Percentiles rank a stretch among this genome's conserved stretches.
Evolutionary conservation across 1,284 basidiomycete genomes (phyloP).

Genomic region (Heterobasidion irregulare): DNA sequence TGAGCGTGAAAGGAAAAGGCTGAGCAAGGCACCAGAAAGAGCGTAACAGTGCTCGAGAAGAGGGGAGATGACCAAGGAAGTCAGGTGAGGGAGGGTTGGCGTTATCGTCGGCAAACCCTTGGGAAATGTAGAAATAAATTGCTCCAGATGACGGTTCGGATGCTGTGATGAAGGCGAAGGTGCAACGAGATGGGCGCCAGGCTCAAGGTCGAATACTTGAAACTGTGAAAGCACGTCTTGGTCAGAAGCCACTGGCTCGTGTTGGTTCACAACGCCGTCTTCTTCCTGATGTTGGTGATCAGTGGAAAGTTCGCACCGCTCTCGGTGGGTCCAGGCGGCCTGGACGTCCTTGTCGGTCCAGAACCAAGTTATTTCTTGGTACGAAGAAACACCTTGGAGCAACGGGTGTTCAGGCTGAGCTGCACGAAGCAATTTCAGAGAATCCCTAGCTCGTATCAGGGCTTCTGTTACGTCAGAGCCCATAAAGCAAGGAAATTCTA

Average conservation of each 20-base stretch:
- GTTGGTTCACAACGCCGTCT: not conserved
- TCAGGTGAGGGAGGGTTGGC: conserved; percentile 53
- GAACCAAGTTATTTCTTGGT: conserved; percentile 44
- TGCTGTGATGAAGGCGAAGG: conserved; percentile 14
- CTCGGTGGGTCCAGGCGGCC: conserved; percentile 25
- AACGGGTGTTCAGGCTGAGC: conserved; percentile 55
- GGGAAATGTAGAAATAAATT: conserved; percentile 53
- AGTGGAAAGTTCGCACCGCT: not conserved
- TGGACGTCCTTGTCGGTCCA: conserved; percentile 52
- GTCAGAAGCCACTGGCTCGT: not conserved
- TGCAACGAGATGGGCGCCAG: conserved; percentile 31
- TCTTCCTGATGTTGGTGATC: not conserved
- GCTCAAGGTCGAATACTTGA: conserved; percentile 56
- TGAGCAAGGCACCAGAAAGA: conserved; percentile 54
- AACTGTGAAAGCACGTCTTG: conserved; percentile 33
- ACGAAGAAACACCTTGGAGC: conserved; percentile 22
- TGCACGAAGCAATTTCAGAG: conserved; percentile 50
- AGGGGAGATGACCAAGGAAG: conserved; percentile 47
- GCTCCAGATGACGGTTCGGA: conserved; percentile 22
- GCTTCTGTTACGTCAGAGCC: conserved; percentile 36
- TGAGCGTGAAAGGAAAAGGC: conserved; percentile 45
- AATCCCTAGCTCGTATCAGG: conserved; percentile 55
- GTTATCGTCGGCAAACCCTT: conserved; percentile 45
- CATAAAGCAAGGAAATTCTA: conserved; percentile 55
- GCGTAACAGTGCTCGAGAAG: conserved; percentile 46